phyloP scores from a whole-genome alignment of 768 basidiomycete species.

The Naematelia encephala region DNA sequence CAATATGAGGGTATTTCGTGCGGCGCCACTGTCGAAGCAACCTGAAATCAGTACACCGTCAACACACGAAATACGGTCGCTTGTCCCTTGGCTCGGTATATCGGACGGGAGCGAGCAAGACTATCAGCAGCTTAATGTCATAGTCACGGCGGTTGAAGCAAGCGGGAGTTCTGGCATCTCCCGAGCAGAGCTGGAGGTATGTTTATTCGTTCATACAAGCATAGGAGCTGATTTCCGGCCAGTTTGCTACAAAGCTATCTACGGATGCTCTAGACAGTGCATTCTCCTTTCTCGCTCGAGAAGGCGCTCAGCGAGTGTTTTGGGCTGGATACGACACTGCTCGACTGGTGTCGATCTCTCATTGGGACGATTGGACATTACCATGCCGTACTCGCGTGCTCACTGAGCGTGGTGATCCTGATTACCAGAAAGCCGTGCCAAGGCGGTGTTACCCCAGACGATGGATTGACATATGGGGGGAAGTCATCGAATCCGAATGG shows the following conservation, averaged over 20 bases:
- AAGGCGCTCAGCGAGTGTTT: conserved; percentile 15
- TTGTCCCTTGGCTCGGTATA: background rate
- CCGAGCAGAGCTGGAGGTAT: conserved; percentile 21
- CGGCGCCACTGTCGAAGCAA: background rate
- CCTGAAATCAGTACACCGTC: conserved; percentile 6
- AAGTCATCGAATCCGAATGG: conserved; percentile 24
- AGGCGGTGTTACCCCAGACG: conserved; percentile 18
- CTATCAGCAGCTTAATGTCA: background rate
- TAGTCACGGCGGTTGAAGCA: conserved; percentile 15
- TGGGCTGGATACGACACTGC: conserved; percentile 43
- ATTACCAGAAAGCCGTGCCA: background rate
- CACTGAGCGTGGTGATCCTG: conserved; percentile 3
- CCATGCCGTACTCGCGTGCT: background rate
- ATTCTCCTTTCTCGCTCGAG: conserved; percentile 13
- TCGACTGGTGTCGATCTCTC: conserved; percentile 19
- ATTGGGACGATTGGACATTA: conserved; percentile 20
- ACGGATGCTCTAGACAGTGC: conserved; percentile 2
- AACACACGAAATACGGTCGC: background rate
- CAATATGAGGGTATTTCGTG: conserved; percentile 16
- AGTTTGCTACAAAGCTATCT: background rate
- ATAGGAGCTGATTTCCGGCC: no score
- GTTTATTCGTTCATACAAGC: conserved; percentile 2
- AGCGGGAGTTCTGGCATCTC: conserved; percentile 33
- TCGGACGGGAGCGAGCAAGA: background rate
- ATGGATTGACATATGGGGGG: conserved; percentile 43